Evolutionary conservation across 1,284 basidiomycete genomes (phyloP), one percentile per base, ranked within the genome.

Genomic region (Pyrrhoderma noxium): DNA sequence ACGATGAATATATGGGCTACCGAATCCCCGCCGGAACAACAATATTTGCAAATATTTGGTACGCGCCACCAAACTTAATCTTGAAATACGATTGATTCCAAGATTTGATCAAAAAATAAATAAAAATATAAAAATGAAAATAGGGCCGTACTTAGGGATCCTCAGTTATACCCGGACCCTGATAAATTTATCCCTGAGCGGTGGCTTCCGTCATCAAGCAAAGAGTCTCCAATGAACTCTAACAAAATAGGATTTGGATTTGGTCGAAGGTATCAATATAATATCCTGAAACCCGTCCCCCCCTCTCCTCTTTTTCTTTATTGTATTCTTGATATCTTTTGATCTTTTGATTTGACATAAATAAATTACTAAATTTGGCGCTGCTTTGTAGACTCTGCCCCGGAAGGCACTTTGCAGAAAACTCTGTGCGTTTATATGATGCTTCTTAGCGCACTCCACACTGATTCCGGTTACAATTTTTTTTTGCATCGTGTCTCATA

Each of bases 41-140:
- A 2, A 59, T 70, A 2, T 65, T 63, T 61, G 61, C 64, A 19
- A 70, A 70, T 47, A 63, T 67, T 25, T 70, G 69, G 67, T 63
- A 42, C 3, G 53, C 43, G n/a, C n/a, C n/a, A n/a, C n/a, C n/a
- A 56, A 59, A n/a, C n/a, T 21, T 56, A 59, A 22, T 44, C 36
- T 9, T 57, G 56, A 22, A 42, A 59, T n/a, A n/a, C 14, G 58
- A 52, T 22, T 54, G 54, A 36, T 47, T 49, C 16, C 34, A 11
- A 49, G 2, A 19, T 43, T 34, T 42, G 49, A 42, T 27, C 50
- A n/a, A 34, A 16, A 13, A 52, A 56, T 5, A 40, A 18, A 40
- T 22, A 5, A 7, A 5, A 38, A 41, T 1, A 8, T 8, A 13
- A 21, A 34, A 4, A 4, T 16, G 8, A 35, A 14, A 21, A 22